These are phyloP conservation scores for Crepidotus variabilis DNA, from an alignment of 768 basidiomycete genomes.

Conservation along the genomic window DNA sequence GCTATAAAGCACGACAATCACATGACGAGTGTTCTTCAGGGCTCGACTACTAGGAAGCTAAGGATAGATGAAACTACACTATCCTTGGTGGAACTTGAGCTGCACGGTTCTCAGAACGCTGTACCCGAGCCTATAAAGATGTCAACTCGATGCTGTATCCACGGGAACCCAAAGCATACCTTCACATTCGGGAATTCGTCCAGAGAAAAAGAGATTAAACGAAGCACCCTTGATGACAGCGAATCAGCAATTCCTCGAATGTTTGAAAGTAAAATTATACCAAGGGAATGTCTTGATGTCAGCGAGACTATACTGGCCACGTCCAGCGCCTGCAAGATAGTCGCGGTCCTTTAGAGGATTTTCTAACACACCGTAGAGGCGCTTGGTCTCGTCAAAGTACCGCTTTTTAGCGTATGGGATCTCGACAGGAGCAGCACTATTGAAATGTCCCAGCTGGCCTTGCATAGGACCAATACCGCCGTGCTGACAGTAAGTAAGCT, in stretches of 20 bases:
- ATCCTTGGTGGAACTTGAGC: too few species aligned
- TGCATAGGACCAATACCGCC: slow-evolving; percentile 89
- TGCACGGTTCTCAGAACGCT: not conserved
- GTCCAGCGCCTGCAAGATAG: slow-evolving; percentile 71
- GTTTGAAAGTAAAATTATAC: too few species aligned
- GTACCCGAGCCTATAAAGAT: not conserved
- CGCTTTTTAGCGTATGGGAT: slow-evolving; percentile 70
- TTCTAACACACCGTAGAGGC: slow-evolving; percentile 82
- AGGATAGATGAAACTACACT: too few species aligned
- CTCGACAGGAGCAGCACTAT: slow-evolving; percentile 57
- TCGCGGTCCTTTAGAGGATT: slow-evolving; percentile 68
- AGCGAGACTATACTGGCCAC: slow-evolving; percentile 66
- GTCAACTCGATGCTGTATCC: too few species aligned
- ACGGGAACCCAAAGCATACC: not conserved
- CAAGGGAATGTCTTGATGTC: slow-evolving; percentile 69
- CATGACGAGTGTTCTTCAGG: too few species aligned
- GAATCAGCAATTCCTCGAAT: not conserved
- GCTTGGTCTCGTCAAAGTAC: slow-evolving; percentile 76
- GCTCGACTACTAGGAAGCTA: too few species aligned
- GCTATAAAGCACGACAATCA: too few species aligned
- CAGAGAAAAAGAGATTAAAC: not conserved
- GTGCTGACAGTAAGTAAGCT: slow-evolving; percentile 42
- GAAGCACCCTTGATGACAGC: not conserved
- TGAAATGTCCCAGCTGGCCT: slow-evolving; percentile 80
- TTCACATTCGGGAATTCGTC: not conserved